These are phyloP conservation scores for Calvatia gigantea DNA, from an alignment of 768 basidiomycete species.

Conservation along the genomic window DNA sequence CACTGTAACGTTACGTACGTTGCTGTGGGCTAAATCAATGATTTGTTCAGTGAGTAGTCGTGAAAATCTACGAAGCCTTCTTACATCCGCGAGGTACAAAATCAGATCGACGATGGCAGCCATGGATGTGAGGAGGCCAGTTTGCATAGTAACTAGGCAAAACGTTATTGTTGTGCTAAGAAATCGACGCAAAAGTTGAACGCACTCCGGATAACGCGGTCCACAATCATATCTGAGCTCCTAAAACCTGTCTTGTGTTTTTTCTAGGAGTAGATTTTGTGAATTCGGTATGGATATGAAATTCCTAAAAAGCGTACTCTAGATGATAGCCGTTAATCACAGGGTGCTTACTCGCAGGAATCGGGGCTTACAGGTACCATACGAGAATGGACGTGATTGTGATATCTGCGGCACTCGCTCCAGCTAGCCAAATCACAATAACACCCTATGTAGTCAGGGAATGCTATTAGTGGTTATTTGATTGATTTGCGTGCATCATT, in stretches of 20 bases:
- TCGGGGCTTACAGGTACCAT: conserved; percentile 33
- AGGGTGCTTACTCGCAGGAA: neutral
- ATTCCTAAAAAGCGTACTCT: neutral
- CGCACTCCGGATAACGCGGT: conserved; percentile 38
- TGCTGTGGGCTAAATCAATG: conserved; percentile 12
- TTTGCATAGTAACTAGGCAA: conserved; percentile 31
- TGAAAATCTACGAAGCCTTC: neutral
- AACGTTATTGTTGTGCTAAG: neutral
- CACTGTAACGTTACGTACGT: no score
- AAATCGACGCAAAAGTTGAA: neutral
- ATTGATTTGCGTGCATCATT: no score
- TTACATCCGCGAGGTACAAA: conserved; percentile 26
- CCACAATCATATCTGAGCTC: conserved; percentile 36
- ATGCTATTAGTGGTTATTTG: no score
- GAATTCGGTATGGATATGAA: neutral
- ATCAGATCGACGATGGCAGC: conserved; percentile 30
- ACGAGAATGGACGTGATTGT: conserved; percentile 40
- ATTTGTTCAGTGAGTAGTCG: neutral
- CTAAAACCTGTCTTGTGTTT: conserved; percentile 39
- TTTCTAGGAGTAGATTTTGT: conserved; percentile 19
- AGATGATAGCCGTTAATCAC: neutral
- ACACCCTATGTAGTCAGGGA: conserved; percentile 18
- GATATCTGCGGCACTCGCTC: conserved; percentile 37
- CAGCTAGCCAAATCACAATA: conserved; percentile 37
- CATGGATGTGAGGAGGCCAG: conserved; percentile 30